Evolutionary conservation across 352 stramenopile genomes (phyloP), one percentile per base, ranked within the genome.

Genomic region (Globisporangium uncinulatum): DNA sequence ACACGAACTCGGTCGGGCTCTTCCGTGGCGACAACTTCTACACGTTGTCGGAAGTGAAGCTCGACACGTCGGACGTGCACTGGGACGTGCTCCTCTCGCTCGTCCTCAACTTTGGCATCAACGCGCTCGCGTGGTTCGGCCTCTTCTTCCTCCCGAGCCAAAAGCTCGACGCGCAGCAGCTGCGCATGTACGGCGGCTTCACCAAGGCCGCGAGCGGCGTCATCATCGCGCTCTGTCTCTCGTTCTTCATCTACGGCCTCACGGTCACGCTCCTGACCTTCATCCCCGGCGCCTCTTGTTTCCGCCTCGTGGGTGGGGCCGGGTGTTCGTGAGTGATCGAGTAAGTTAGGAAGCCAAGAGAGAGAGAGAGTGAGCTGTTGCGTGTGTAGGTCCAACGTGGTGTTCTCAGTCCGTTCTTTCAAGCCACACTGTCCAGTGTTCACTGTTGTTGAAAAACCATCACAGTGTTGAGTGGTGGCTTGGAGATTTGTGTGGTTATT

Each of bases 81-180:
- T 54, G 31, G 43, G 51, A 58, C 31, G 69, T 77, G 24, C 48
- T 67, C 29, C 49, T 69, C 2, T 71, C 64, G 36, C 45, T 75
- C 15, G 17, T 71, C 0, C 48, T 73, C 42, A 65, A 65, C 56
- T 73, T 70, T 51, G 59, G 47, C 52, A 61, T 78, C 61, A 78
- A 78, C 39, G 47, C 47, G 7, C 59, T 78, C 9, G 53, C 53
- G 21, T 36, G 54, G 14, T 48, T 73, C 20, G 70, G 67, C 0
- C 51, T 78, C 6, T 60, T 74, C 37, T 65, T 74, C 55, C 56
- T 77, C 29, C 59, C 59, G 15, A 65, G 59, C 53, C 80, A 90
- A 59, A 90, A 90, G 61, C 70, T 87, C 1, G 80, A 88, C 43
- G 74, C 77, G 14, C 77, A 90, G 66, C 78, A 87, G 51, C 53